These are phyloP conservation scores for Melampsora larici-populina DNA, from an alignment of 1,284 basidiomycete species.

Conservation along the genomic window DNA sequence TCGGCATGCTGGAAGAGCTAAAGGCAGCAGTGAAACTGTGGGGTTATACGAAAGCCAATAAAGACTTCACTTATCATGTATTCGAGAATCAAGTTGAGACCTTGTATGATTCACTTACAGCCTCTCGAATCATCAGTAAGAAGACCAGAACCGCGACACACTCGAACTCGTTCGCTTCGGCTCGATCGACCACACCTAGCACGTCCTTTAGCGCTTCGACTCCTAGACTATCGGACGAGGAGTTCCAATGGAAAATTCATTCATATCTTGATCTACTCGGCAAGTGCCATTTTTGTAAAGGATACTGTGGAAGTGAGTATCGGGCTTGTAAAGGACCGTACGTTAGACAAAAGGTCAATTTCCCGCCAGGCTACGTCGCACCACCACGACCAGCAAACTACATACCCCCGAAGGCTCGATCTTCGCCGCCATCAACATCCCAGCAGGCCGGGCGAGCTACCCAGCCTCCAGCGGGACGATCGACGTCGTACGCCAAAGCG, in stretches of 20 bases:
- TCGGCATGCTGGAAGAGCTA: background rate
- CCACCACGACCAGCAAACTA: background rate
- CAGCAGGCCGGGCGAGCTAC: background rate
- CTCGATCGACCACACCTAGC: background rate
- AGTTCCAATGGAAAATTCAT: conserved; percentile 10
- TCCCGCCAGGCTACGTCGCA: background rate
- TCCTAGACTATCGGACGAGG: background rate
- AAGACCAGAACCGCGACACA: background rate
- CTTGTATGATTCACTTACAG: background rate
- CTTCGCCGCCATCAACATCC: background rate
- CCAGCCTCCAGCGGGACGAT: too few relatives aligned
- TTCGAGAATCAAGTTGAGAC: background rate
- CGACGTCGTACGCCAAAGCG: background rate
- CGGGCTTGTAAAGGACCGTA: too few relatives aligned
- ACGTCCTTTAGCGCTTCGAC: too few relatives aligned
- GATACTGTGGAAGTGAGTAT: background rate
- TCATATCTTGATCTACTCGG: conserved; percentile 4
- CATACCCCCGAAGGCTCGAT: background rate
- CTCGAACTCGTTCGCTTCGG: background rate
- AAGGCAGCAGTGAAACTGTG: background rate
- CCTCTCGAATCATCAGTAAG: background rate
- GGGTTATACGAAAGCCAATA: background rate
- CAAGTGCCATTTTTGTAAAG: conserved; percentile 4
- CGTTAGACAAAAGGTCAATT: background rate
- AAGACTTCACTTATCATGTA: background rate